Evolutionary conservation across 176 grass and related monocot species (phyloP), one percentile per base, ranked within the genome.

Genomic region (Triticum urartu): DNA sequence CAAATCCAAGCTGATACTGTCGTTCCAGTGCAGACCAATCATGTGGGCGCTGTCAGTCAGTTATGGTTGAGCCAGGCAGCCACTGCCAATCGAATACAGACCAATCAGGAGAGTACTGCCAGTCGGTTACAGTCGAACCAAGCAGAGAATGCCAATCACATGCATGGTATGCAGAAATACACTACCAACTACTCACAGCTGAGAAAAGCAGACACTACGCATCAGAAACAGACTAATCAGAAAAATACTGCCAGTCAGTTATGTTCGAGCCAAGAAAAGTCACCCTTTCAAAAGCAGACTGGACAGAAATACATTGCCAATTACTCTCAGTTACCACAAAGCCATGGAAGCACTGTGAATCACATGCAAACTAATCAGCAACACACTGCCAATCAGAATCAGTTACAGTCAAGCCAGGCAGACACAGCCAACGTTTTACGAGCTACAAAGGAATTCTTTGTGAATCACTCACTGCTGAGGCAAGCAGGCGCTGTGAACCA

Each of bases 181-280:
- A 74, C 42, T 73, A 72, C 64, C 40, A 54, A 42, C 56, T 48
- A 67, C 20, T 70, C 22, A 79, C 85, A 85, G 64, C 56, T 21
- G 12, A 90, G 60, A 4, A 75, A 80, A 84, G 81, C 24, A 67
- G 68, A 62, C 17, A 22, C 21, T 80, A 62, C 68, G 7, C 73
- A 79, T 67, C 25, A 64, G 56, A 56, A 24, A 74, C 75, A 67
- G 20, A 15, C n/a, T 78, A 42, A 78, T 32, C 80, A 75, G 70
- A 69, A 38, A 70, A 85, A 62, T n/a, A 80, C 26, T 87, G n/a
- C 32, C 35, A 38, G 56, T 83, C 82, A 86, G 58, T 36, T 84
- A 65, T 18, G 59, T 35, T 87, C 17, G 0, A 52, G 40, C 61
- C 76, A 81, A 13, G 32, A 34, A 81, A 54, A 81, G 4, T 35